Percentiles rank a stretch among this genome's conserved stretches.
phyloP scores from a whole-genome alignment of 106 monocot species.

The Posidonia australis region DNA sequence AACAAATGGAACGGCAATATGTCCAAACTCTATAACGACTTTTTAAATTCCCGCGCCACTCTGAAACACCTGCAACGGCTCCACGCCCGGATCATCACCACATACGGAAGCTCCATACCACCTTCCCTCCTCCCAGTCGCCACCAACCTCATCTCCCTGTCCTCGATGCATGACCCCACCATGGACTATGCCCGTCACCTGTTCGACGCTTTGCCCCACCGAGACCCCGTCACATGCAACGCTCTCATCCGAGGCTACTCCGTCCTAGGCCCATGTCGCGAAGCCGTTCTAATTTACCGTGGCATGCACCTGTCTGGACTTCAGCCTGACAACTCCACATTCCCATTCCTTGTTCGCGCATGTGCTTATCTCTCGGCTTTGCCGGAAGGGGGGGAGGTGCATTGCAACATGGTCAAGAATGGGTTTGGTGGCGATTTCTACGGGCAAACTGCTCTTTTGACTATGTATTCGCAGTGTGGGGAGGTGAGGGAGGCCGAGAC shows the following conservation, averaged over 20 bases:
- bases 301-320: background rate
- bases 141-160: conserved; percentile 9
- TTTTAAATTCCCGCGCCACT: conserved; percentile 7
- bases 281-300: conserved; percentile 6
- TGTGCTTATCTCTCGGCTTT: background rate
- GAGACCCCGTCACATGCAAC: conserved; percentile 5
- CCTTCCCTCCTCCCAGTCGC: conserved; percentile 1
- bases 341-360: conserved; percentile 6
- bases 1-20: no score
- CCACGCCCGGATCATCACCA: conserved; percentile 2
- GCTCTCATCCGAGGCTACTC: conserved; percentile 13
- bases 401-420: conserved; percentile 5
- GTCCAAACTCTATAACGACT: no score
- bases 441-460: conserved; percentile 6
- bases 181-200: conserved; percentile 3
- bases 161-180: background rate
- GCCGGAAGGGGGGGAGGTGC: conserved; percentile 3
- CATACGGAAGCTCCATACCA: background rate
- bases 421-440: conserved; percentile 3
- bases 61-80: background rate
- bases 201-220: conserved; percentile 7
- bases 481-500: conserved; percentile 6
- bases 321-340: conserved; percentile 3
- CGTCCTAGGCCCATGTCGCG: conserved; percentile 4
- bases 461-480: conserved; percentile 11